Evolutionary conservation across 805 yeast genomes (phyloP), one percentile per base, ranked within the genome.

Genomic region (Candida golubevii): DNA sequence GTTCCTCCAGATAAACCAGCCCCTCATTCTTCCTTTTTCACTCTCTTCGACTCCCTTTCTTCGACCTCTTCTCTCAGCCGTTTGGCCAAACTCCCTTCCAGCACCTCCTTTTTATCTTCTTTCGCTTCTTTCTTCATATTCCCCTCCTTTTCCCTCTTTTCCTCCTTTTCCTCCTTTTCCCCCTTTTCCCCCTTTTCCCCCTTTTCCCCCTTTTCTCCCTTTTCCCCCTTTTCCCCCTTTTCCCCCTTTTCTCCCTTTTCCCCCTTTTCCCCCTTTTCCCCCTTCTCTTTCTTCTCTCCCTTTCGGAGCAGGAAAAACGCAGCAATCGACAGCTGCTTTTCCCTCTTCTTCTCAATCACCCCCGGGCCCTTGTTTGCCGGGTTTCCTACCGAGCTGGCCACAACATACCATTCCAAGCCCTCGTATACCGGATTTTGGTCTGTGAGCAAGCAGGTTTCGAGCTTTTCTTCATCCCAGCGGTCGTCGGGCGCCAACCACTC

Each of bases 311-410:
- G 41, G 34, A 53, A 53, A 26, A 53, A 54, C 39, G 40, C 48
- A 7, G 45, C 29, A 7, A 53, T 53, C 15, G 55, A 47, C 38
- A 30, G 35, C 37, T 54, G 56, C 15, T 41, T 45, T 35, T 13
- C 49, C 52, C 64, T 51, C 60, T 49, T 60, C 59, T 66, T 60
- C 65, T 64, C 39, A 61, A 69, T 47, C 28, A 44, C 51, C 28
- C 49, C 55, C 12, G 43, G 45, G 4, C 73, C 72, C 35, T 85
- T 77, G 40, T 71, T 74, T 1, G 65, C 54, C 0, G 78, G 72
- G 36, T 79, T 83, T 1, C 93, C 93, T 9, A 88, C 90, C 15
- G 74, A 82, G 26, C 63, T 66, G 3, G 74, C 60, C 2, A 88
- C 95, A 40, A 71, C 69, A 56, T 74, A 79, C 59, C 78, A 73